Base-by-base conservation (phyloP, 2,329 filamentous ascomycete species). In the Diaporthe capsici region DNA sequence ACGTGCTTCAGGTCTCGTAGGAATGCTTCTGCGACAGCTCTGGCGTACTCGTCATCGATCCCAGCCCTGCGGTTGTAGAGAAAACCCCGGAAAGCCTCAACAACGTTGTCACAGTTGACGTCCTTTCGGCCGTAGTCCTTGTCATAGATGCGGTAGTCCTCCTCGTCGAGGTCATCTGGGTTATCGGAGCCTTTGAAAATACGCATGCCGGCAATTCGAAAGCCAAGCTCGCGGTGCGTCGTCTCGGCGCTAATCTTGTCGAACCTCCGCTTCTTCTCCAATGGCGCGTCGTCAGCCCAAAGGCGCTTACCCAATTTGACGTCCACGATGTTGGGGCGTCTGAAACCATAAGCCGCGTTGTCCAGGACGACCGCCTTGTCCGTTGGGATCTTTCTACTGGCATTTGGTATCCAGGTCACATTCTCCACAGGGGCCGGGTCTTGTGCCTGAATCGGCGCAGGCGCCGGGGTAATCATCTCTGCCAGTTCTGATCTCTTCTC, bases 271-370 rank as follows among this genome's bases (percentile, higher is more conserved):
- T 89, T 89, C 85, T 93, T 93, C 80, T 91, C 87, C 37, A 83
- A 79, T 0, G 90, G 88, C 34, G 91, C 91, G 77, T 92, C 88
- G 76, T 98, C 94, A 20, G 94, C 96, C 93, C 95, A 98, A 8
- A 99, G 86, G 44, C 94, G 90, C 68, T 92, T 90, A 58, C 97
- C 97, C 28, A 99, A 91, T 86, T 99, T 99, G 78, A 98, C 91
- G 82, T 99, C 97, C 75, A 99, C 87, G 10, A 99, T 95, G 80
- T 98, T 98, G 9, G 97, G 95, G 75, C 91, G 90, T 80, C 90
- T 91, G 87, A 96, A 98, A 0, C 95, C 95, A 78, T 91, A 90
- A 0, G 95, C 92, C 9, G 94, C 90, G 82, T 98, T 98, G 82
- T 96, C 94, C 39, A 98, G 87, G 17, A 98, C 95, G 25, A 98